These are phyloP conservation scores for Fusarium nanum DNA, from an alignment of 2,329 filamentous ascomycete genomes.

Conservation along the genomic window DNA sequence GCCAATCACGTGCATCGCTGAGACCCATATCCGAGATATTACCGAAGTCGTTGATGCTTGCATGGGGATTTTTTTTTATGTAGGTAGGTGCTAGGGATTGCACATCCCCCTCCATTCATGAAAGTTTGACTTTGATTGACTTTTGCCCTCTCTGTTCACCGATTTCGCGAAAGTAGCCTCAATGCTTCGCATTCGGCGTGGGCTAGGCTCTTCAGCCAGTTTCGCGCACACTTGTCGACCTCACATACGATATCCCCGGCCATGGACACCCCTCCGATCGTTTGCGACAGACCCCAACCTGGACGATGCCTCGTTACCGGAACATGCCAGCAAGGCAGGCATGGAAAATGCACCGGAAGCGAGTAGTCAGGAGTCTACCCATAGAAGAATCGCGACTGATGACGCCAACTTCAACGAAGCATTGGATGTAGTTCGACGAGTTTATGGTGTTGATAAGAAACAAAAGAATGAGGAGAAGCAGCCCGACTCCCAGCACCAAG, in stretches of 20 bases:
- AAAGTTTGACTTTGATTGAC: constrained; percentile 5
- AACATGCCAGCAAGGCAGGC: not conserved
- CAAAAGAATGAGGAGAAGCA: constrained; percentile 15
- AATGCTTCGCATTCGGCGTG: constrained; percentile 49
- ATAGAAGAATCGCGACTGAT: not conserved
- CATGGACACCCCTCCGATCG: constrained; percentile 19
- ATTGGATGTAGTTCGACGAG: constrained; percentile 41
- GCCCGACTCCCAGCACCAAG: not conserved
- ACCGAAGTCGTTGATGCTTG: constrained; percentile 30
- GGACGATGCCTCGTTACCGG: constrained; percentile 1
- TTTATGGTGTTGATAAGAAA: constrained; percentile 37
- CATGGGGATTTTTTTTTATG: constrained; percentile 26
- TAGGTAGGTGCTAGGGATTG: not conserved
- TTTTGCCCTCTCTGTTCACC: constrained; percentile 8
- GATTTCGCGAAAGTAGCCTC: constrained; percentile 13
- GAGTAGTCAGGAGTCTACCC: not conserved
- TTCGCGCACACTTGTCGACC: constrained; percentile 16
- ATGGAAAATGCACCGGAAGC: not conserved
- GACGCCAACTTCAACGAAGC: constrained; percentile 37
- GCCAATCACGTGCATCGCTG: constrained; percentile 36
- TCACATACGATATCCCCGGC: constrained; percentile 14
- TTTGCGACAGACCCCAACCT: constrained; percentile 28
- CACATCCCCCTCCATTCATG: not conserved
- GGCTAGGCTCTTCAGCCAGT: constrained; percentile 31
- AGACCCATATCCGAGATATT: constrained; percentile 26